phyloP scores from a whole-genome alignment of 2,329 filamentous ascomycete genomes.

The Parastagonospora avenae region DNA sequence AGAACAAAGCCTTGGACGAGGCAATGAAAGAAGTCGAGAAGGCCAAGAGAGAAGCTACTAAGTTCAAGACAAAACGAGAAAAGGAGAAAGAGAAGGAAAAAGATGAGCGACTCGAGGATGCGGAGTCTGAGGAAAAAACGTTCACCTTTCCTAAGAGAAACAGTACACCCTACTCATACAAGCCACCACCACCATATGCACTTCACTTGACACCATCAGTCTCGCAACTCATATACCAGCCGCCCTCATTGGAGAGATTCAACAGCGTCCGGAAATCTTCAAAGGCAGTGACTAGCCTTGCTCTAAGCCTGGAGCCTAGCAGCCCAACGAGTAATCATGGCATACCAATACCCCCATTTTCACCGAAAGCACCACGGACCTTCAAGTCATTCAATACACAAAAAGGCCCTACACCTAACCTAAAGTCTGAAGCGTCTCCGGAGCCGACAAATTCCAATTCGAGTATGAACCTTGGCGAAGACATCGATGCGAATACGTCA shows the following conservation, averaged over 20 bases:
- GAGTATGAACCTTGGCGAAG: too few relatives aligned
- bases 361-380: too few relatives aligned
- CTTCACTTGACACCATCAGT: conserved; percentile 2
- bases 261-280: conserved; percentile 4
- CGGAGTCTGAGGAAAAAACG: not conserved
- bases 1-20: conserved; percentile 3
- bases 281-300: conserved; percentile 1
- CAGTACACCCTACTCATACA: conserved; percentile 2
- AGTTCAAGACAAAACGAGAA: not conserved
- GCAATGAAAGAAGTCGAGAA: conserved; percentile 4
- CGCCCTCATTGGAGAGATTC: conserved; percentile 1
- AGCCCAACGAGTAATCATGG: not conserved
- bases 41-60: conserved; percentile 2
- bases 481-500: not conserved
- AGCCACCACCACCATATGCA: conserved; percentile 2
- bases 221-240: conserved; percentile 3
- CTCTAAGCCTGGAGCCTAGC: not conserved
- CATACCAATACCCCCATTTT: conserved; percentile 1
- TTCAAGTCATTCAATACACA: too few relatives aligned
- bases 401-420: too few relatives aligned
- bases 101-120: not conserved
- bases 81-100: conserved; percentile 4
- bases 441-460: too few relatives aligned
- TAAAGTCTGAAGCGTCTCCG: too few relatives aligned
- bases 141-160: not conserved